Base-by-base conservation (phyloP, 345 rosid species). In the Melaleuca quinquenervia region DNA sequence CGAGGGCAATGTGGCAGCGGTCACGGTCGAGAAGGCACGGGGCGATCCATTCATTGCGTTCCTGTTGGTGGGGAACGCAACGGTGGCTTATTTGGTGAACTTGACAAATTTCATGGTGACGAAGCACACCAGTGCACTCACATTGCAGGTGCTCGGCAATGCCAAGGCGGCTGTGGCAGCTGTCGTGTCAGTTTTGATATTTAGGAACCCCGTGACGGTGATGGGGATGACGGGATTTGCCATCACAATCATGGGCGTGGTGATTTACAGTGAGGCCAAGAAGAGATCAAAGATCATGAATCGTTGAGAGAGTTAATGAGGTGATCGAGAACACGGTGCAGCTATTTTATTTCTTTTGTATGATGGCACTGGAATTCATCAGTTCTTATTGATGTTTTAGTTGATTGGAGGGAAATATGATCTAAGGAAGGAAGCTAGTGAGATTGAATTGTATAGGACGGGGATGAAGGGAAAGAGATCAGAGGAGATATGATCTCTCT, bases 101-200 rank as follows among this genome's bases (percentile, higher is more conserved):
- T 88, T 97, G 91, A 94, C 99, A 9, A 97, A 97, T 90, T 97
- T 97, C 88, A 89, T 97, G 92, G 99, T 97, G 88, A 97, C 99
- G 26, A 97, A 96, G 92, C 98, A 97, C 90, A 97, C 99, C 6
- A 96, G 99, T 88, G 99, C 99, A 14, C 91, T 97, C 86, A 97
- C 99, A 62, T 87, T 97, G 87, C 99, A 97, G 91, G 99, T 97
- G 84, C 88, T 96, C n/a, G 99, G 99, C 27, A 97, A 97, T 87
- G 99, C 98, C n/a, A 97, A 97, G 90, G 99, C 99, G 0, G 99
- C 99, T 0, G 92, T 94, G 89, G 99, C 99, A 1, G 99, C 99
- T 8, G 96, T 94, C 32, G 98, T 97, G 26, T 97, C 99, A 26
- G 96, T 97, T 60, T 83, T 97, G 90, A 95, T 96, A 83, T 97